A percentile compares a stretch with the other conserved stretches of the same genome.
Conservation (phyloP, 1,284 basidiomycete genomes). For the Malassezia pachydermatis region DNA sequence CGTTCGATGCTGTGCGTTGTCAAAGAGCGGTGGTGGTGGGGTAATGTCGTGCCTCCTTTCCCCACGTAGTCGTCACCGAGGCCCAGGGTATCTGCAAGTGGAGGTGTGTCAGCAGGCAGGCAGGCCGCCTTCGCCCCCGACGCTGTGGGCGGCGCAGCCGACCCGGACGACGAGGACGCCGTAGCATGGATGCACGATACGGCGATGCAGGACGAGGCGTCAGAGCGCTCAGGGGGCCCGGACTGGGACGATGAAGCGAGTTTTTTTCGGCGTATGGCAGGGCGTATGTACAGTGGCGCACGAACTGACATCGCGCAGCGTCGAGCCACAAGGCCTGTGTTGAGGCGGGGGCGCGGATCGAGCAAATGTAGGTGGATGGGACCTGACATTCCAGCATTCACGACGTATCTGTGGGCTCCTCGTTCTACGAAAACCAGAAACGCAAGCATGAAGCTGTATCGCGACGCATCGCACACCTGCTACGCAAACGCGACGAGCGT, state of each 20-base stretch:
- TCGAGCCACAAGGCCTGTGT: slow-evolving; percentile 44
- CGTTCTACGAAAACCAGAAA: slow-evolving; percentile 62
- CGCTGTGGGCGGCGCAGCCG: too few relatives aligned
- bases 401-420: slow-evolving; percentile 41
- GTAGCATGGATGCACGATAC: too few relatives aligned
- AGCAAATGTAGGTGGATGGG: slow-evolving; percentile 1
- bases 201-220: too few relatives aligned
- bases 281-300: slow-evolving; percentile 18
- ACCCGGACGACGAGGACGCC: too few relatives aligned
- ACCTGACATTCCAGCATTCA: slow-evolving; percentile 29
- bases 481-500: slow-evolving; percentile 22
- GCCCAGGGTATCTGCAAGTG: too few relatives aligned
- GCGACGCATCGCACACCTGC: slow-evolving; percentile 55
- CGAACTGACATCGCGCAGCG: slow-evolving; percentile 13
- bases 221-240: too few relatives aligned
- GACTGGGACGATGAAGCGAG: slow-evolving; percentile 8
- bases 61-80: too few relatives aligned
- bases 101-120: too few relatives aligned
- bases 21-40: too few relatives aligned
- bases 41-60: too few relatives aligned
- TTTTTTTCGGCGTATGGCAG: slow-evolving; percentile 32
- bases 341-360: slow-evolving; percentile 31
- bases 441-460: slow-evolving; percentile 70
- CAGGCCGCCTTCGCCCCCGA: too few relatives aligned
- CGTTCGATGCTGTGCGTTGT: too few relatives aligned